phyloP scores from a whole-genome alignment of 352 stramenopile species.

The Blastocystis hominis region DNA sequence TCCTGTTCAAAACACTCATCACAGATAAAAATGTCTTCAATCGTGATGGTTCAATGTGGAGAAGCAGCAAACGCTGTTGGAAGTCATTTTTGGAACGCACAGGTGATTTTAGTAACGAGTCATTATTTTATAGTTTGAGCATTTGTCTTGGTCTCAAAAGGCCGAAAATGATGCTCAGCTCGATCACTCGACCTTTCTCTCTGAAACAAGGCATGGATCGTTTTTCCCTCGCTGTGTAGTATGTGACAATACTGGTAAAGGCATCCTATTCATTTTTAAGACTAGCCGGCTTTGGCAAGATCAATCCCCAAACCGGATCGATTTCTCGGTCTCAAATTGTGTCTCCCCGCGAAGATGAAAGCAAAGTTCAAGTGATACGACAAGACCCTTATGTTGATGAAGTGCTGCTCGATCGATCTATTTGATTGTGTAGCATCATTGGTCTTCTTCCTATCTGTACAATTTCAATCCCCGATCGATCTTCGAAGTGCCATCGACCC shows the following conservation, averaged over 20 bases:
- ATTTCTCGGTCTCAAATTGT: background rate
- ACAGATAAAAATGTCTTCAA: background rate
- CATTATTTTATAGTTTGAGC: background rate
- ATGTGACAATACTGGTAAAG: slow-evolving; percentile 4
- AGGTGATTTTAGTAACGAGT: background rate
- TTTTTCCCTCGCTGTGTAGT: slow-evolving; percentile 25
- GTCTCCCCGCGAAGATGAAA: background rate
- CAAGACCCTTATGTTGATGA: background rate
- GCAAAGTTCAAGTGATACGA: background rate
- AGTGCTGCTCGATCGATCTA: background rate
- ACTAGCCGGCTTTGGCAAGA: slow-evolving; percentile 6
- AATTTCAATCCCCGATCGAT: background rate
- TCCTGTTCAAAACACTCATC: background rate
- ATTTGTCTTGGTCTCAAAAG: background rate
- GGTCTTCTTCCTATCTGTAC: background rate
- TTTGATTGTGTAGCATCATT: background rate
- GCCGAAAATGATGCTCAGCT: background rate
- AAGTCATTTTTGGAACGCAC: slow-evolving; percentile 25
- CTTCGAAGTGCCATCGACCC: background rate
- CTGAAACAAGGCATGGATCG: background rate
- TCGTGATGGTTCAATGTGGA: slow-evolving; percentile 30
- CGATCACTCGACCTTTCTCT: background rate
- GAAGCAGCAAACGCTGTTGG: slow-evolving; percentile 10
- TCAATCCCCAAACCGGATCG: slow-evolving; percentile 33
- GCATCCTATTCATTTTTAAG: background rate